phyloP scores from a whole-genome alignment of 164 flowering plant genomes.

The Chimonanthus praecox region DNA sequence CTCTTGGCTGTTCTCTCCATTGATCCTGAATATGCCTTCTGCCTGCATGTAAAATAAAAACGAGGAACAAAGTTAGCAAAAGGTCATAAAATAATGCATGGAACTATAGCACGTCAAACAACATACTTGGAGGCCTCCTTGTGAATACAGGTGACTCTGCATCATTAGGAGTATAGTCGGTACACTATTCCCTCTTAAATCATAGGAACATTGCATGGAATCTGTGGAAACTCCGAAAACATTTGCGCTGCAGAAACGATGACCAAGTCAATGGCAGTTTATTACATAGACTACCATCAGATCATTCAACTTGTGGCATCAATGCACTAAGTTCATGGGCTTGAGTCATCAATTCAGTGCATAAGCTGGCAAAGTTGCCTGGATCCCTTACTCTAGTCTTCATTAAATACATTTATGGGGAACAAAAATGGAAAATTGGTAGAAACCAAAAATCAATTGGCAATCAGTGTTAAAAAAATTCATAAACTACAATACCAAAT shows the following conservation, averaged over 20 bases:
- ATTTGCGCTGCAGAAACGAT: conserved; percentile 44
- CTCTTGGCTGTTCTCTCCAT: conserved; percentile 40
- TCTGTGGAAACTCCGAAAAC: conserved; percentile 94
- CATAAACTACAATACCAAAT: too few relatives aligned
- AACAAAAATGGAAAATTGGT: too few relatives aligned
- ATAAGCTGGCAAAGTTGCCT: too few relatives aligned
- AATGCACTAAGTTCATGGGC: too few relatives aligned
- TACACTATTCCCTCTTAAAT: conserved; percentile 84
- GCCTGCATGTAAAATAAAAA: conserved; percentile 35
- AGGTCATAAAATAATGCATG: too few relatives aligned
- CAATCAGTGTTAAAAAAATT: too few relatives aligned
- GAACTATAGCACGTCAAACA: not conserved
- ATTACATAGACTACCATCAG: too few relatives aligned
- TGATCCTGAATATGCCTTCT: conserved; percentile 91
- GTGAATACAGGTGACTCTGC: conserved; percentile 71
- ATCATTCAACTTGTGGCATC: too few relatives aligned
- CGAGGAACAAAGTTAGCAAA: not conserved
- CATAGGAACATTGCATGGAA: conserved; percentile 93
- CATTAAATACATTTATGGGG: too few relatives aligned
- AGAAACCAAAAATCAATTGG: too few relatives aligned
- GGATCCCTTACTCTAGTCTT: too few relatives aligned
- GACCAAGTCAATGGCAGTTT: not conserved
- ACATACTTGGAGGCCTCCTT: conserved; percentile 72
- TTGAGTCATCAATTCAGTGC: too few relatives aligned
- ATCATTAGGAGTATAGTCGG: conserved; percentile 85